phyloP scores from a whole-genome alignment of 2,329 filamentous ascomycete species.

The Huntiella bhutanensis region DNA sequence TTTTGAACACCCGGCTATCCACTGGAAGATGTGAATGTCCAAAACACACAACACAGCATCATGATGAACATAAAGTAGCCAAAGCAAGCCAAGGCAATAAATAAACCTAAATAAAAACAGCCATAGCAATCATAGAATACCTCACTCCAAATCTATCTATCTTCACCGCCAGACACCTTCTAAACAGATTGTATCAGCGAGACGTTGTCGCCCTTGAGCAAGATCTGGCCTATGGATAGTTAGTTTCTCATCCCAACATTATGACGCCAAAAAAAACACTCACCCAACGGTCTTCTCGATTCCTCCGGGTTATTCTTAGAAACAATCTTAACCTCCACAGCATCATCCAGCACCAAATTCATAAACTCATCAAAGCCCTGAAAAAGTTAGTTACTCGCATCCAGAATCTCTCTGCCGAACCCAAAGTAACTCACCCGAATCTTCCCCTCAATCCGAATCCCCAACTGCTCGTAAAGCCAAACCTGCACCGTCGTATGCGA shows the following conservation, averaged over 20 bases:
- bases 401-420: background rate
- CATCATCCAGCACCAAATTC: constrained; percentile 94
- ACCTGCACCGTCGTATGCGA: constrained; percentile 69
- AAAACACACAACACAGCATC: background rate
- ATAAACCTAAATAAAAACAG: constrained; percentile 10
- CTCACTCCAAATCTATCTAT: constrained; percentile 1
- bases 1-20: background rate
- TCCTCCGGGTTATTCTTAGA: constrained; percentile 64
- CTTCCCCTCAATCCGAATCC: constrained; percentile 87
- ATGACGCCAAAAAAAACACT: constrained; percentile 13
- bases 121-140: background rate
- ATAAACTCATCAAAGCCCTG: constrained; percentile 99
- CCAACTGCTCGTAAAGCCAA: constrained; percentile 93
- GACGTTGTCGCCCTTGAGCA: constrained; percentile 78
- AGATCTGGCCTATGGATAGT: constrained; percentile 47
- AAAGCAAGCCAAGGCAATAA: constrained; percentile 5
- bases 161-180: background rate
- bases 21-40: background rate
- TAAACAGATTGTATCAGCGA: constrained; percentile 46
- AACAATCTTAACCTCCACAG: constrained; percentile 72
- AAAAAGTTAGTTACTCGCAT: constrained; percentile 12
- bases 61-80: background rate
- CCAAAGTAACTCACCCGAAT: constrained; percentile 53
- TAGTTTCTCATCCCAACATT: background rate
- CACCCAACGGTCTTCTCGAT: constrained; percentile 62